phyloP scores from a whole-genome alignment of 768 basidiomycete genomes.

The Tephrocybe sp. region DNA sequence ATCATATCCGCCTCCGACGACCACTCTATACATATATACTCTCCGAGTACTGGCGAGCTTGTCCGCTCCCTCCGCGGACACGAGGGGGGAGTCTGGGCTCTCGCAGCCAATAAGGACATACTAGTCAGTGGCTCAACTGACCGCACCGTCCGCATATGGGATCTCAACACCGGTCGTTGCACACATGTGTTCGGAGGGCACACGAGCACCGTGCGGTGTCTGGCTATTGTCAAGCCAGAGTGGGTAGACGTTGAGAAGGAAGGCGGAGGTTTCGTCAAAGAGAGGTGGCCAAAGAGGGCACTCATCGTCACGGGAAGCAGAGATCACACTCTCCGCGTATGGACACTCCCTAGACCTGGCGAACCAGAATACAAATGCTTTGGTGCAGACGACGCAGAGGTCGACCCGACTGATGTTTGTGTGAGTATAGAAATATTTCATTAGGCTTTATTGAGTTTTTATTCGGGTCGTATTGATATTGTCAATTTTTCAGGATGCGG shows the following conservation, averaged over 20 bases:
- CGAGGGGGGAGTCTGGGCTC: slow-evolving; percentile 96
- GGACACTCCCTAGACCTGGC: slow-evolving; percentile 53
- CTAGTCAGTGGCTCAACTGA: slow-evolving; percentile 93
- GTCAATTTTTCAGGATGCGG: slow-evolving; percentile 44
- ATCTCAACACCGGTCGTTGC: slow-evolving; percentile 73
- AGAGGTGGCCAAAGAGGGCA: slow-evolving; percentile 68
- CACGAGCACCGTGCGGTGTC: slow-evolving; percentile 92
- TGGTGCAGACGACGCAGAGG: slow-evolving; percentile 57
- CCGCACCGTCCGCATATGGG: slow-evolving; percentile 75
- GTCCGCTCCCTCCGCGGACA: slow-evolving; percentile 80
- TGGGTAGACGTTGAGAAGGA: slow-evolving; percentile 73
- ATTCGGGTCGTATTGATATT: slow-evolving; percentile 20
- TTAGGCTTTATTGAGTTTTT: too few species aligned
- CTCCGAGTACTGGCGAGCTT: slow-evolving; percentile 77
- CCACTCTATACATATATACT: slow-evolving; percentile 94
- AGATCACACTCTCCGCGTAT: slow-evolving; percentile 65
- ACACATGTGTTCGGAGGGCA: slow-evolving; percentile 96
- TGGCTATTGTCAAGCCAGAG: slow-evolving; percentile 95
- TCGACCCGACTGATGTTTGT: slow-evolving; percentile 48
- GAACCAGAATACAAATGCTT: slow-evolving; percentile 75
- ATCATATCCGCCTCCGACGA: slow-evolving; percentile 98
- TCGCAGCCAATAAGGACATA: slow-evolving; percentile 84
- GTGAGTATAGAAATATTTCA: too few species aligned
- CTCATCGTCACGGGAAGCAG: slow-evolving; percentile 74
- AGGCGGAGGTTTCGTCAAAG: slow-evolving; percentile 55